Base-by-base conservation (phyloP, 208 protist species). In the Tritrichomonas musculus region DNA sequence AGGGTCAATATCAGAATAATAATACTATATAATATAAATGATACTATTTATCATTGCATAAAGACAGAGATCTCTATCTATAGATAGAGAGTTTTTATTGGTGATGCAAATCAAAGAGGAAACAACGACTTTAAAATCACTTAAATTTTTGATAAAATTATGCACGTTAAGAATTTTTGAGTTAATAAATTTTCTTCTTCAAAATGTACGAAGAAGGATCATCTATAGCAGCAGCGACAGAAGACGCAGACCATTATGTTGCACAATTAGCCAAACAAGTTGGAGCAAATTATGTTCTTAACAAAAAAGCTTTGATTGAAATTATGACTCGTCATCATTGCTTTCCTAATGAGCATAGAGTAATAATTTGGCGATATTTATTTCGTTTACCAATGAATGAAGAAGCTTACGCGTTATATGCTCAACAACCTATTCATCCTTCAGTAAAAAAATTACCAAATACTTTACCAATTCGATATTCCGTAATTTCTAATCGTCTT, bases 341-440 rank as follows among this genome's bases (percentile, higher is more conserved):
- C 4, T 88, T 88, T 92, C 93, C 93, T n/a, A 36, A 44, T 92
- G 75, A 94, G 44, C 92, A 94, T 9, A 64, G 93, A 66, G 27
- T 47, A 30, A 33, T 94, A 14, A 92, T 92, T 55, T 94, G 93
- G 93, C 30, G 93, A 94, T 92, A 93, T 69, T 50, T 94, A 25
- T 30, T 94, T 4, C 72, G 57, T 50, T 50, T 94, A 69, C 93
- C 93, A 8, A 92, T 93, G 92, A 94, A 94, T 55, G 82, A 88
- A 30, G 36, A 94, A 44, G 55, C 64, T 47, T 94, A 92, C 66
- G 20, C 39, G 8, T 13, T 75, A n/a, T 92, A 55, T 47, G 72
- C 64, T 41, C 36, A 36, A 53, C 88, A 92, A 36, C 82, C 57
- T 36, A 22, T 66, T 93, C 93, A 94, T 92, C 39, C 73, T 22